Evolutionary conservation across 176 grass and related monocot species (phyloP), one percentile per base, ranked within the genome.

Genomic region (Carex cristatella): DNA sequence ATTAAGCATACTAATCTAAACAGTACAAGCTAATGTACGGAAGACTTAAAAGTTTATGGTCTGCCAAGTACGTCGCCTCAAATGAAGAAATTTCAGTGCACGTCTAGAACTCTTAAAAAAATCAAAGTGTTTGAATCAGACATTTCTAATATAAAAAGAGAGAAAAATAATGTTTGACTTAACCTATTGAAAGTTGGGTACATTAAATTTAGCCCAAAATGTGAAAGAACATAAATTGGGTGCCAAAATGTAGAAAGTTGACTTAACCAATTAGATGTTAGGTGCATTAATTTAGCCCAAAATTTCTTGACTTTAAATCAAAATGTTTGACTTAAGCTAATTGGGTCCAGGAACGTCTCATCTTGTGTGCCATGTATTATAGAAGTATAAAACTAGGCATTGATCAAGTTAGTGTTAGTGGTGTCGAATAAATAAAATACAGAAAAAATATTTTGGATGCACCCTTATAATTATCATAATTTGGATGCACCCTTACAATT

Each of bases 81-180:
- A 61, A 38, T 80, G 6, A 60, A 19, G 58, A 80, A 44, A 38
- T 23, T 44, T 61, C n/a, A 13, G 3, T 48, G 37, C 40, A 72
- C 40, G 40, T 19, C 7, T 48, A 10, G 38, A 72, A 72, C 38
- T 23, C 42, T 73, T 19, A 10, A 48, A 72, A 54, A 80, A 40
- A 76, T 68, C 84, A 33, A 69, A 81, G 67, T 65, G 68, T 70
- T 78, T 55, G 35, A 61, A 81, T 11, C 80, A 80, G 83, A 61
- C 6, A 16, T 73, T 79, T 87, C 56, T 69, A 14, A 60, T 75
- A 77, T 8, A 0, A 74, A 74, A 42, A 40, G 0, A 42, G 51
- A 28, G n/a, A 74, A 73, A 40, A 40, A 5, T 40, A 18, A 51
- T 49, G 70, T 53, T 74, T 53, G 44, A 30, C n/a, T 13, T 54